Base-by-base conservation (phyloP, 2,329 filamentous ascomycete genomes). In the Epichloe scottii region DNA sequence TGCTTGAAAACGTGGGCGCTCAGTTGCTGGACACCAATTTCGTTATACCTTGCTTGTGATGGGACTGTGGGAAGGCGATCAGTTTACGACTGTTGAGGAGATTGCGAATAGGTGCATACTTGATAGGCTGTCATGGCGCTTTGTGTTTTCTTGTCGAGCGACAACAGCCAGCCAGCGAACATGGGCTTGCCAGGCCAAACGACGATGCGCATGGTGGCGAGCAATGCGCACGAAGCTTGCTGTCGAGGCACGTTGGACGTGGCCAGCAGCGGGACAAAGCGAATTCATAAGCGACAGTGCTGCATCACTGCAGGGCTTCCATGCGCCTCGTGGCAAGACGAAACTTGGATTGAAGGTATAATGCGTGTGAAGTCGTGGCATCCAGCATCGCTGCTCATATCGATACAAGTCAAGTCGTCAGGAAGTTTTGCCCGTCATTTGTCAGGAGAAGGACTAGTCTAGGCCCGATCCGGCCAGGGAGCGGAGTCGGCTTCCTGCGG, bases 21-120 rank as follows among this genome's bases (percentile, higher is more conserved):
- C 58, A 98, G 73, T 62, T 97, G 91, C 69, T 98, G 93, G 39
- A 98, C 88, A 49, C 88, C 89, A 60, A 98, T 90, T 58, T 94
- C 87, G 69, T 94, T 98, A 72, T 85, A 88, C 57, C 93, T 82
- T 46, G 88, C 74, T 51, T 77, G 69, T 6, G 78, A 76, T 0
- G 69, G 62, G 33, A 78, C 71, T 75, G 21, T 17, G 21, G 10
- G 21, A 26, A 11, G 14, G 21, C 15, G 8, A 37, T 43, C 55
- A 41, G 37, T 8, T 8, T 21, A 4, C 6, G 11, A 1, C 11
- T 12, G 19, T 35, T n/a, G 11, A 21, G 26, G 1, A 19, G n/a
- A 21, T 26, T 4, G 30, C 3, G 19, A 19, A 46, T 19, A 44
- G 40, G 4, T 15, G 61, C 72, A 63, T 60, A 77, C 74, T 56